Conservation (phyloP, 2,329 filamentous ascomycete genomes). For the Fusarium newnesense region DNA sequence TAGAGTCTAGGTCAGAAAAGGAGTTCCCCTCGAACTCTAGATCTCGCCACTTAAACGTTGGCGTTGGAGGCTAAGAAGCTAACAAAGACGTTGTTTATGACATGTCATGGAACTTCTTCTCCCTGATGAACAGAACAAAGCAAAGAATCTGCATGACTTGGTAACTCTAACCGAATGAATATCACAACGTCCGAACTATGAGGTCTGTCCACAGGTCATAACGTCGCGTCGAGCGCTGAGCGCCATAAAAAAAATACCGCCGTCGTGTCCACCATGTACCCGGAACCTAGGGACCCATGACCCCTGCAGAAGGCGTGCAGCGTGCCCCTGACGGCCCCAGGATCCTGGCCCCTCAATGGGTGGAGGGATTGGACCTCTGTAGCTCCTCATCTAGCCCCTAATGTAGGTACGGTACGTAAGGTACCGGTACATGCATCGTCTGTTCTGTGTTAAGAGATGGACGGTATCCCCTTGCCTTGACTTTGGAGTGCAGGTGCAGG, state of each 20-base stretch:
- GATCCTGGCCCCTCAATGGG: slow-evolving; percentile 14
- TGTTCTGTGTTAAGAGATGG: background rate
- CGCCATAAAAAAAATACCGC: slow-evolving; percentile 2
- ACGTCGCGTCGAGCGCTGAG: slow-evolving; percentile 8
- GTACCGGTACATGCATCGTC: slow-evolving; percentile 8
- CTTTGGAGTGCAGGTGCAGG: background rate
- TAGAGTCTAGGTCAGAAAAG: slow-evolving; percentile 2
- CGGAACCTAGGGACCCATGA: slow-evolving; percentile 12
- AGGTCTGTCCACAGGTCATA: slow-evolving; percentile 2
- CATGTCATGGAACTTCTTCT: slow-evolving; percentile 5
- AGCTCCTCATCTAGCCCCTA: slow-evolving; percentile 38
- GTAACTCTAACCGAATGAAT: slow-evolving; percentile 5
- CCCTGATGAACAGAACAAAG: slow-evolving; percentile 12
- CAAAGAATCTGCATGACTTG: slow-evolving; percentile 7
- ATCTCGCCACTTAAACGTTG: slow-evolving; percentile 1
- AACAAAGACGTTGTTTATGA: slow-evolving; percentile 11
- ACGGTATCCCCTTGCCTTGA: slow-evolving; percentile 8
- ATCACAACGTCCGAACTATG: slow-evolving; percentile 16
- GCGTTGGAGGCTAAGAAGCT: background rate
- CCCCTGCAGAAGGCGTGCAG: slow-evolving; percentile 33
- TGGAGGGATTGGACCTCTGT: slow-evolving; percentile 21
- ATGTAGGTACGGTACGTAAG: slow-evolving; percentile 36
- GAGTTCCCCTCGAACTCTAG: slow-evolving; percentile 12
- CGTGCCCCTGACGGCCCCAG: slow-evolving; percentile 40
- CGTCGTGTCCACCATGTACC: slow-evolving; percentile 20